Evolutionary conservation across 768 basidiomycete species (phyloP).

Genomic region (Leucosporidium yakuticum): DNA sequence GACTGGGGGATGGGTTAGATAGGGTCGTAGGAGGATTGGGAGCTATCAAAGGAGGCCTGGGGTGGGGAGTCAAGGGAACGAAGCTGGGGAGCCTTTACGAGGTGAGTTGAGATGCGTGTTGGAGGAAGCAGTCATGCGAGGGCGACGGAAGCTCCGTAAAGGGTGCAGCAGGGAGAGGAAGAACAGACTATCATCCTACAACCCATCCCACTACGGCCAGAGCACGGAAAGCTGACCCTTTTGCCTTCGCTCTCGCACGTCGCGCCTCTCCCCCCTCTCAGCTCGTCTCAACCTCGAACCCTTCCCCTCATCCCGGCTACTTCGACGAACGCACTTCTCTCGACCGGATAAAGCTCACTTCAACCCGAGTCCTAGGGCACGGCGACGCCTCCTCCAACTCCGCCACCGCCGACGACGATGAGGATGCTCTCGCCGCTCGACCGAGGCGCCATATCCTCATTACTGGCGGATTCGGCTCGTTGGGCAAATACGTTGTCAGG

Average conservation of each 20-base stretch:
- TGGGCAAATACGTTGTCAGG: slow-evolving; percentile 35
- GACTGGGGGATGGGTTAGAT: slow-evolving; percentile 15
- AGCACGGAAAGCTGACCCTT: not conserved
- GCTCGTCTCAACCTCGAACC: slow-evolving; percentile 31
- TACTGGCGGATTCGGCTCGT: slow-evolving; percentile 37
- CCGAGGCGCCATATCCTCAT: slow-evolving; percentile 35
- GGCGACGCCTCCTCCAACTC: slow-evolving; percentile 16
- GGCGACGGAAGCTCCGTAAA: no score
- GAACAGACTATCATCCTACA: not conserved
- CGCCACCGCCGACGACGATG: slow-evolving; percentile 8
- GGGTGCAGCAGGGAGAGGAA: no score
- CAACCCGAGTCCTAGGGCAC: slow-evolving; percentile 33
- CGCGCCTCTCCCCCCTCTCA: not conserved
- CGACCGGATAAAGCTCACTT: slow-evolving; percentile 32
- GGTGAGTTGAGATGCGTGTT: slow-evolving; percentile 8
- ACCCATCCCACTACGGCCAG: no score
- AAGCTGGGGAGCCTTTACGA: slow-evolving; percentile 32
- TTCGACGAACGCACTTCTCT: slow-evolving; percentile 35
- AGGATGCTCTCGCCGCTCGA: not conserved
- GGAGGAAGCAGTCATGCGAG: no score
- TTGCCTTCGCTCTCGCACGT: not conserved
- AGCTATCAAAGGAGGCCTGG: slow-evolving; percentile 15
- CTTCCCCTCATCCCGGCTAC: slow-evolving; percentile 25
- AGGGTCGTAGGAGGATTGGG: slow-evolving; percentile 20
- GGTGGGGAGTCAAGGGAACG: slow-evolving; percentile 4